Base-by-base conservation (phyloP, 2,329 filamentous ascomycete genomes). In the Pseudocercospora macadamiae region DNA sequence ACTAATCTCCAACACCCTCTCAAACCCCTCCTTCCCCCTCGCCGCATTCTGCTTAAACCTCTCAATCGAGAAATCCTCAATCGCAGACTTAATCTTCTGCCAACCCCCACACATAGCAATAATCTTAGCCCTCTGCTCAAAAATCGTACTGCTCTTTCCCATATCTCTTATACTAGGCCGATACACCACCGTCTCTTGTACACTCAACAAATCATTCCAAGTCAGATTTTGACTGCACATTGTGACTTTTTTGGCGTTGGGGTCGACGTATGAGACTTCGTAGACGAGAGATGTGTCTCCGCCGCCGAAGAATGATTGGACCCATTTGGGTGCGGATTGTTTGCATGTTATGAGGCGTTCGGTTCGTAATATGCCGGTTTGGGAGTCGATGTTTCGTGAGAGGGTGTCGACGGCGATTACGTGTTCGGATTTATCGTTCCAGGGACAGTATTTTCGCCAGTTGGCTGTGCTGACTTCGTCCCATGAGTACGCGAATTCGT, bases 391-490 rank as follows among this genome's bases (percentile, higher is more conserved):
- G 8, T 75, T 75, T 64, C 95, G 90, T 54, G 87, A 89, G 69
- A 99, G 78, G 12, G 93, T 97, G 79, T 99, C 95, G 71, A 97
- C 95, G 66, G 91, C 93, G 66, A 96, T 87, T 66, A 99, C 95
- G 77, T 99, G 95, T 37, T 92, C 91, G n/a, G 90, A 93, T 79
- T 96, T 95, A 76, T 97, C 90, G 81, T 99, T 99, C 68, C 95
- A 97, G 18, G 93, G 93, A 71, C 91, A 96, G 79, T 99, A 99
- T 77, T 99, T 99, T 69, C 88, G 89, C 95, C 95, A 99, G 83
- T 99, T 99, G 74, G 90, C 92, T 12, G 91, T 92, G 23, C 92
- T 96, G 32, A 99, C 95, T 77, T 97, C 93, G 72, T 96, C 91
- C 95, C 95, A 99, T 45, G 93, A 96, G 83, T 99, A 99, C 80